Evolutionary conservation across 2,329 filamentous ascomycete species (phyloP).

Genomic region (Lasiodiplodia sp.): DNA sequence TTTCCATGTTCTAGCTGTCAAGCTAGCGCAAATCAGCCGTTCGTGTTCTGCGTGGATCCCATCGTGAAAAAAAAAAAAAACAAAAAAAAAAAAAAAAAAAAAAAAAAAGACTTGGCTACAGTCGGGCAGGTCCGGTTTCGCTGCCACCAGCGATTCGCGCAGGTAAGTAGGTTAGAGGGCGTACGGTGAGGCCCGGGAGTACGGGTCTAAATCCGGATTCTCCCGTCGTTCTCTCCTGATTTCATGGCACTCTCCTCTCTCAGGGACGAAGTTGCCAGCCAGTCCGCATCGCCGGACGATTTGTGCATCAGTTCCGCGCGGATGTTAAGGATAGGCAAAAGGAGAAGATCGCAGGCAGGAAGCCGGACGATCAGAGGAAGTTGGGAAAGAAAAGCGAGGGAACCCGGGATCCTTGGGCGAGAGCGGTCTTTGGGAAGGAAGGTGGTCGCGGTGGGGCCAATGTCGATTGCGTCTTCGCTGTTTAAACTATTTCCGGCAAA

Average conservation of each 20-base stretch:
- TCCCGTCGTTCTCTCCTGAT: background rate
- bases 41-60: background rate
- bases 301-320: background rate
- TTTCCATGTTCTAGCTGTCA: background rate
- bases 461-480: background rate
- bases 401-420: background rate
- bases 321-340: background rate
- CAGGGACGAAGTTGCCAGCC: background rate
- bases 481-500: background rate
- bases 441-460: background rate
- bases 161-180: background rate
- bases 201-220: background rate
- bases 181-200: background rate
- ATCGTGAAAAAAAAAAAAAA: background rate
- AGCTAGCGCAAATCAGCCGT: background rate
- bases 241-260: background rate
- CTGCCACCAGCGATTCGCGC: background rate
- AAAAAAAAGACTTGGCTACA: background rate
- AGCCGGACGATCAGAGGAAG: background rate
- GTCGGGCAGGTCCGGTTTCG: too few species aligned
- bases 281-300: background rate
- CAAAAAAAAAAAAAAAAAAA: background rate
- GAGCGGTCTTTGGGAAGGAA: background rate
- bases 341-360: background rate
- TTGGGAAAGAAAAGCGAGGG: background rate